Evolutionary conservation across 164 flowering plant genomes (phyloP).

Genomic region (Magnolia officinalis): DNA sequence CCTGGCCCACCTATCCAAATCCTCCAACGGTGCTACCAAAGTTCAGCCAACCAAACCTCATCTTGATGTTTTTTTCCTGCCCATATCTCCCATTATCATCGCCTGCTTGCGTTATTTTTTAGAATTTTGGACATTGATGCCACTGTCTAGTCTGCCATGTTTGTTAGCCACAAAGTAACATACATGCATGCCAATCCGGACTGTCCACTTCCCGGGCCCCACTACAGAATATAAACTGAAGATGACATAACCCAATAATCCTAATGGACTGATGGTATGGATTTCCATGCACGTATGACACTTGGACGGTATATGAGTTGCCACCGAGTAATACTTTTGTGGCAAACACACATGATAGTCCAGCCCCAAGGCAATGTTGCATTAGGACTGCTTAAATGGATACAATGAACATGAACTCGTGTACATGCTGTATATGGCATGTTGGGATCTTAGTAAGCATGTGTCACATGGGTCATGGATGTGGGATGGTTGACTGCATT

Average conservation of each 20-base stretch:
- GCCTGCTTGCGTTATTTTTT: neutral
- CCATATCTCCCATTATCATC: neutral
- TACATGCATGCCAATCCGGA: neutral
- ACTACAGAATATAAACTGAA: neutral
- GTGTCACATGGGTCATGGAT: slow-evolving; percentile 30
- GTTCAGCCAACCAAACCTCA: slow-evolving; percentile 6
- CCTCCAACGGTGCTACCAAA: slow-evolving; percentile 2
- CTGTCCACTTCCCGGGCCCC: neutral
- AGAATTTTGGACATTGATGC: neutral
- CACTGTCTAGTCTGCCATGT: neutral
- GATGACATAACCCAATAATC: neutral
- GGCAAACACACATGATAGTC: too few species aligned
- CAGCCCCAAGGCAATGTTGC: neutral
- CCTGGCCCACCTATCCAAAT: neutral
- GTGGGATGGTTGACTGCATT: slow-evolving; percentile 21
- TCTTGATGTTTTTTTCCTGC: neutral
- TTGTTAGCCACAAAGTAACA: neutral
- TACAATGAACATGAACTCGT: neutral
- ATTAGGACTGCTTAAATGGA: neutral
- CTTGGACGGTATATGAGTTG: neutral
- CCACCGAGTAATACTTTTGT: neutral
- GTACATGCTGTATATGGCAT: slow-evolving; percentile 19
- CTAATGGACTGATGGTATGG: neutral
- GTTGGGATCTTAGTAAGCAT: slow-evolving; percentile 35
- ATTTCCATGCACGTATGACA: neutral